Percentiles rank a stretch among this genome's conserved stretches.
Evolutionary conservation across 441 rosid species (phyloP).

Genomic region (Biscutella laevigata): DNA sequence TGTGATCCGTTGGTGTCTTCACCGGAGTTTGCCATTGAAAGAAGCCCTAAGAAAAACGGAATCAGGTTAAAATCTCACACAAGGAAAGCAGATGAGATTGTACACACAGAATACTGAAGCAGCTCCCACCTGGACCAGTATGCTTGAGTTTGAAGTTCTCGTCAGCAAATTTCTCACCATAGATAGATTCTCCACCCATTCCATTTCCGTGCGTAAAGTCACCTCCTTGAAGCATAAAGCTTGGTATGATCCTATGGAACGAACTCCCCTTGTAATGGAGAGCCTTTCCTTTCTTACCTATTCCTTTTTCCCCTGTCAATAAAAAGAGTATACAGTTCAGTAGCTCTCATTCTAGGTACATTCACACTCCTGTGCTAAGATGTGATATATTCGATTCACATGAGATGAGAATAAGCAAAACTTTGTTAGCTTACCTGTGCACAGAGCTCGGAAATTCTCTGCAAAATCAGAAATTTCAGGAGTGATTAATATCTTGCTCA

Average conservation of each 20-base stretch:
- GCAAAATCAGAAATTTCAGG: constrained; percentile 24
- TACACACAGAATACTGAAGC: background rate
- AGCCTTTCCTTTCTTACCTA: constrained; percentile 74
- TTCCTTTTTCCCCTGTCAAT: constrained; percentile 71
- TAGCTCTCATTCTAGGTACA: background rate
- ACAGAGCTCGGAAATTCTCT: constrained; percentile 69
- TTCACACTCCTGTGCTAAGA: background rate
- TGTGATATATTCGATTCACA: background rate
- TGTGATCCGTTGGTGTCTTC: constrained; percentile 84
- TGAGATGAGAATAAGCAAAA: background rate
- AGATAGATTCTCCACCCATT: constrained; percentile 89
- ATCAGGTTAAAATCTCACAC: background rate
- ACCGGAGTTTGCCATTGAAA: constrained; percentile 96
- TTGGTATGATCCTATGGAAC: constrained; percentile 86
- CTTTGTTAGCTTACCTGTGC: constrained; percentile 43
- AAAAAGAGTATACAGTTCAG: background rate
- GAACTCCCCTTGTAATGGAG: constrained; percentile 77
- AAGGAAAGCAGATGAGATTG: too few relatives aligned
- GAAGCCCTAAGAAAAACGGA: constrained; percentile 26
- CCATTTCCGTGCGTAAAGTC: constrained; percentile 85
- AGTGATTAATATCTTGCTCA: background rate
- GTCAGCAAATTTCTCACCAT: constrained; percentile 76
- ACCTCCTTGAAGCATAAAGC: constrained; percentile 92
- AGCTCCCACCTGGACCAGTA: constrained; percentile 53
- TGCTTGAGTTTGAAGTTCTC: constrained; percentile 88